These are phyloP conservation scores for Nicotiana sylvestris DNA, from an alignment of 257 asterid species.

Conservation along the genomic window DNA sequence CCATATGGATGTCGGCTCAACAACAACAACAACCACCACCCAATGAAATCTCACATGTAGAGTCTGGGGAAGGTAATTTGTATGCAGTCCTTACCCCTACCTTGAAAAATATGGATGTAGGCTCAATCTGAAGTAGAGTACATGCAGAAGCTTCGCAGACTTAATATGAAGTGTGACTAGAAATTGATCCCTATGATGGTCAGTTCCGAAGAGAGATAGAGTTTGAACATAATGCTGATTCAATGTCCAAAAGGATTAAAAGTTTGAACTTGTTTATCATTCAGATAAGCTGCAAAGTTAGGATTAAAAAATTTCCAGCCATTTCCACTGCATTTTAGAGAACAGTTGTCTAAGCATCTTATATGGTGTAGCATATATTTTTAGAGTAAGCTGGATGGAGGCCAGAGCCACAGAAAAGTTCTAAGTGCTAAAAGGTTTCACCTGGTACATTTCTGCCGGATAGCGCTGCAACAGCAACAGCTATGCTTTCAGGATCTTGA, in stretches of 20 bases:
- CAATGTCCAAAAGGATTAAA: not conserved
- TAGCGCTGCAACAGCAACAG: constrained; percentile 59
- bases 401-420: not conserved
- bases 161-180: not conserved
- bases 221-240: not conserved
- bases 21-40: too few species aligned
- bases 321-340: not conserved
- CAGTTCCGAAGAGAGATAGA: not conserved
- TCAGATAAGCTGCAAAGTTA: not conserved
- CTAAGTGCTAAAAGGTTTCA: constrained; percentile 10
- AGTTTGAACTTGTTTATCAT: not conserved
- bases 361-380: not conserved
- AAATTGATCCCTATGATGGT: not conserved
- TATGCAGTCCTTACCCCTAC: too few species aligned
- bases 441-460: constrained; percentile 54
- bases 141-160: not conserved
- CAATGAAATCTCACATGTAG: too few species aligned
- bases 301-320: not conserved
- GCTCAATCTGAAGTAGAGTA: not conserved
- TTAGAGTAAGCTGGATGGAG: not conserved
- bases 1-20: too few species aligned
- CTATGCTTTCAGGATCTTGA: constrained; percentile 58
- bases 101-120: too few species aligned
- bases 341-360: not conserved
- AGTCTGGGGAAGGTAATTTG: too few species aligned